Evolutionary conservation across 805 yeast genomes (phyloP).

Genomic region (Zygotorulaspora sp.): DNA sequence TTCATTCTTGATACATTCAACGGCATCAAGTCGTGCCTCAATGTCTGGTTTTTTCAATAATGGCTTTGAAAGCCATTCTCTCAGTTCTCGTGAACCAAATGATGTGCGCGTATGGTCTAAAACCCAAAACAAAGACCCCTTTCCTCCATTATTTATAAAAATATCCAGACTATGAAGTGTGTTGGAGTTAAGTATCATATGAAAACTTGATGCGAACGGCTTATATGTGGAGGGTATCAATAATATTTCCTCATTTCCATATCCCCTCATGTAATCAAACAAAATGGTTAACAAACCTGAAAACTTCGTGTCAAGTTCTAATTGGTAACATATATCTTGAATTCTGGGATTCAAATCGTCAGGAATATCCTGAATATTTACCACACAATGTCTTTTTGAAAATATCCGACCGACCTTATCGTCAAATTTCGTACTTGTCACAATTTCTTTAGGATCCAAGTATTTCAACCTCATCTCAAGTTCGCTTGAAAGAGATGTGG

Average conservation of each 20-base stretch:
- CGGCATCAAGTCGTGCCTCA: conserved; percentile 58
- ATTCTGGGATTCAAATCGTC: conserved; percentile 2
- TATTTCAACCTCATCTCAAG: conserved; percentile 71
- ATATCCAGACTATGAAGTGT: conserved; percentile 72
- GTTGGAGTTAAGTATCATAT: conserved; percentile 57
- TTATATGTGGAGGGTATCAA: conserved; percentile 46
- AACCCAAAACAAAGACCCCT: conserved; percentile 76
- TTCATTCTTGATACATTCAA: conserved; percentile 42
- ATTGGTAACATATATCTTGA: conserved; percentile 28
- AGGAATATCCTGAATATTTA: background rate
- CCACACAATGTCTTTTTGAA: conserved; percentile 33
- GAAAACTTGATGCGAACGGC: conserved; percentile 40
- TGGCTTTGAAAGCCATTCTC: conserved; percentile 74
- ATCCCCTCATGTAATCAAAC: conserved; percentile 55
- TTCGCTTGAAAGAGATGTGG: conserved; percentile 45
- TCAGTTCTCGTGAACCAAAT: conserved; percentile 65
- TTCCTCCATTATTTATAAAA: conserved; percentile 52
- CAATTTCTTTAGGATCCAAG: conserved; percentile 71
- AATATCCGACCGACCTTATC: conserved; percentile 36
- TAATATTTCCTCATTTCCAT: conserved; percentile 55
- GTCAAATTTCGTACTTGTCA: conserved; percentile 29
- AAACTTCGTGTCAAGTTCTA: conserved; percentile 25
- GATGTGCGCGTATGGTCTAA: conserved; percentile 75
- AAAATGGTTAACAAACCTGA: conserved; percentile 40
- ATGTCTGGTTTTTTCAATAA: conserved; percentile 51